phyloP scores from a whole-genome alignment of 345 rosid genomes.

The thale cress (Arabidopsis thaliana) region DNA sequence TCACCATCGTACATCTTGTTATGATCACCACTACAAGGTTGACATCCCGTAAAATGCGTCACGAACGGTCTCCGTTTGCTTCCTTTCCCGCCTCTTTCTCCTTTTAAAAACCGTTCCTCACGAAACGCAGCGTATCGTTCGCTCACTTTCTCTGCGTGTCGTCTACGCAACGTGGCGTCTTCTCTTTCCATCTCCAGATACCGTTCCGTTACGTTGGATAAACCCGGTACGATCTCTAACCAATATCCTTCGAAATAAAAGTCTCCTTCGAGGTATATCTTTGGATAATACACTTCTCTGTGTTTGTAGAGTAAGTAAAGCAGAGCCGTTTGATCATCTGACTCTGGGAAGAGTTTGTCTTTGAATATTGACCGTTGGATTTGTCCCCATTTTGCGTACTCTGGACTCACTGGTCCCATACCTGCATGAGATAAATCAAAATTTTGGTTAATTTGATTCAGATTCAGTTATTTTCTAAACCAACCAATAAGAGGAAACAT shows the following conservation, averaged over 20 bases:
- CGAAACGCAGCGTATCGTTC: constrained; percentile 68
- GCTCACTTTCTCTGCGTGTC: constrained; percentile 93
- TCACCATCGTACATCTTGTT: constrained; percentile 77
- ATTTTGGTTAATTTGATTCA: background rate
- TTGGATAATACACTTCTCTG: constrained; percentile 55
- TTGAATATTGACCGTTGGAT: constrained; percentile 70
- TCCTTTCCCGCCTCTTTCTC: constrained; percentile 60
- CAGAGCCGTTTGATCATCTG: constrained; percentile 92
- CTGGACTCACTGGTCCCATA: constrained; percentile 67
- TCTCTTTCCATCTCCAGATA: constrained; percentile 58
- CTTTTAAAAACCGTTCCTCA: constrained; percentile 58
- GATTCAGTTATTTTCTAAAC: background rate
- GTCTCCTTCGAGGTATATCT: constrained; percentile 76
- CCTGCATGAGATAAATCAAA: constrained; percentile 4
- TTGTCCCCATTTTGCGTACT: constrained; percentile 65
- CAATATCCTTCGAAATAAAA: constrained; percentile 82
- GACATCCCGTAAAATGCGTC: constrained; percentile 95
- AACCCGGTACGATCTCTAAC: constrained; percentile 60
- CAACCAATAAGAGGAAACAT: background rate
- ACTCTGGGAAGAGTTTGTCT: constrained; percentile 82
- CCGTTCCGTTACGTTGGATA: constrained; percentile 60
- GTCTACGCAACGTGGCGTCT: constrained; percentile 54
- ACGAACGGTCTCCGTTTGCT: constrained; percentile 79
- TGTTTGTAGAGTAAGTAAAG: constrained; percentile 62
- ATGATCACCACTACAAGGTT: constrained; percentile 91